These are phyloP conservation scores for Tetraselmis striata DNA, from an alignment of 139 green algal species.

Conservation along the genomic window DNA sequence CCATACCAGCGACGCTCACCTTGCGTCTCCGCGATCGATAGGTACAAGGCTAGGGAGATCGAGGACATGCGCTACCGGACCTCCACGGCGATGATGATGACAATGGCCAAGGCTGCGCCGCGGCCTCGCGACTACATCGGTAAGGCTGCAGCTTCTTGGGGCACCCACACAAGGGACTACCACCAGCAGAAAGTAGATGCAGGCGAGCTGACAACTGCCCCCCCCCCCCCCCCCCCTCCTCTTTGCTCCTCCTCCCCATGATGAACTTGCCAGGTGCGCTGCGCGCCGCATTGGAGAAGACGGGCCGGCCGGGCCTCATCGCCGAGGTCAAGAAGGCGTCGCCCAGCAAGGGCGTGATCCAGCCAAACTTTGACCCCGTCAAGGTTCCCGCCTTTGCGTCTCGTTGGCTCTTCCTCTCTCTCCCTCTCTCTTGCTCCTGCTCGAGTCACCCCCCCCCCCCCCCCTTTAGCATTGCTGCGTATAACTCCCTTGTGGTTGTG, in stretches of 20 bases:
- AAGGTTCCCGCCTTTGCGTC: too few species aligned
- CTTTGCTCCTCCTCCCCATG: too few species aligned
- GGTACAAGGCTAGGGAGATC: conserved; percentile 83
- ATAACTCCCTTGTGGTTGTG: too few species aligned
- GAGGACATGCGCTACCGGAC: conserved; percentile 41
- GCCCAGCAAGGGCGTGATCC: conserved; percentile 88
- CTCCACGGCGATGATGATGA: conserved; percentile 45
- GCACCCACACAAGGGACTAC: too few species aligned
- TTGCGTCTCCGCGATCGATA: conserved; percentile 18
- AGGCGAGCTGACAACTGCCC: too few species aligned
- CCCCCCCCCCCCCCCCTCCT: too few species aligned
- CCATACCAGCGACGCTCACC: too few species aligned
- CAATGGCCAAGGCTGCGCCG: conserved; percentile 32
- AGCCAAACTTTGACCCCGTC: conserved; percentile 93
- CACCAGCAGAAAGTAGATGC: too few species aligned
- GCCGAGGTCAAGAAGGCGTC: conserved; percentile 98
- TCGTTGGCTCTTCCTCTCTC: not conserved
- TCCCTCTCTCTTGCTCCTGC: not conserved
- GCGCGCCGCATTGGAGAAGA: conserved; percentile 21
- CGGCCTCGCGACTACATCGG: conserved; percentile 83
- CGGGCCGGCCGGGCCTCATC: conserved; percentile 87
- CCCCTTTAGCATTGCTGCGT: too few species aligned
- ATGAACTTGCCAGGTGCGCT: too few species aligned
- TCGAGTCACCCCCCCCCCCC: too few species aligned
- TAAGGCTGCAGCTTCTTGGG: too few species aligned